Evolutionary conservation across 306 rosid species (phyloP), one percentile per base, ranked within the genome.

Genomic region (Potentilla sterilis): DNA sequence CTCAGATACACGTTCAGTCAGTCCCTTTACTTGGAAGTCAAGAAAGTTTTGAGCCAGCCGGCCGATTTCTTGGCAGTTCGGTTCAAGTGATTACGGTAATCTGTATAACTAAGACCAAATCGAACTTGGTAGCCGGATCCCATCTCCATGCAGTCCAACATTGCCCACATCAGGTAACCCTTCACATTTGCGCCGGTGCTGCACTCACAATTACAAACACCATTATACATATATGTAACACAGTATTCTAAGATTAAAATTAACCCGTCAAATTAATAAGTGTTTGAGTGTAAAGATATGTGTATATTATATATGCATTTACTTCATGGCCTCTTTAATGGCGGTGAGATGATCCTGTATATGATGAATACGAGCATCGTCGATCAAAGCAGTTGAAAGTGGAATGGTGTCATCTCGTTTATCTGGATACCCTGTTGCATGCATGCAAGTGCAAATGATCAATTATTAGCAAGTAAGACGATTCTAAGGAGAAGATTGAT

Each of bases 321-420:
- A 37, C 5, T 37, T 3, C 5, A 37, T 37, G 40, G 5, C 40
- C 4, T 37, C 40, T 37, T 37, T 37, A 18, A 63, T 12, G 7
- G 68, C 68, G 0, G 42, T 1, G 9, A 63, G 68, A 63, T 63
- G 68, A 8, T 35, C 22, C 42, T 14, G 6, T 0, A 63, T 63
- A 19, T 64, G 14, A 4, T 37, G 69, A 38, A 64, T 64, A 37
- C 46, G 69, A 38, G 69, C 69, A 64, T 64, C 69, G 24, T 64
- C 69, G 3, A 8, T 16, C 46, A 48, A 48, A 5, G 54, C 19
- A 14, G 6, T 15, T 48, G 22, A 16, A 6, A 64, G 13, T 16
- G 46, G 2, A 64, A 64, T 10, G 24, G 46, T 38, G 46, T 64
- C 46, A 18, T 64, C 69, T 64, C 69, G 43, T 64, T 15, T 7